Evolutionary conservation across 1,139 yeast species (phyloP), one percentile per base, ranked within the genome.

Genomic region (Kodamaea derodonti): DNA sequence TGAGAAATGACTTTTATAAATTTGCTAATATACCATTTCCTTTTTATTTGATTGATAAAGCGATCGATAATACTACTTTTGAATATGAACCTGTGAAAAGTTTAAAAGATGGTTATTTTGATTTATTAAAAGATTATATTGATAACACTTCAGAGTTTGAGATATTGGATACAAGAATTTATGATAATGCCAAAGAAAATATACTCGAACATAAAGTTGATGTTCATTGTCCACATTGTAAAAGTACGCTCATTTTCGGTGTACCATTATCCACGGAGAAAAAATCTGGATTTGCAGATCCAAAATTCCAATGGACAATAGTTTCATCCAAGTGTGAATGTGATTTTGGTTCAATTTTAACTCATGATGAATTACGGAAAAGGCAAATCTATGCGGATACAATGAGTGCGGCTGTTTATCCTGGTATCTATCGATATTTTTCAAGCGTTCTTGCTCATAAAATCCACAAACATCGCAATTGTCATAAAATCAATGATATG

Each of bases 21-120:
- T 46, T 62, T 37, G 48, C 52, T 34, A 34, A 37, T 11, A 42
- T 40, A 29, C 56, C 58, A 1, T 46, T 58, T 33, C 66, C 65
- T n/a, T 48, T 60, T 39, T 32, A 40, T 4, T 34, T 35, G 22
- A 32, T 59, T 3, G 36, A 45, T 20, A 30, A 40, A 9, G 42
- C 48, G 4, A 54, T 60, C 15, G 46, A 47, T 12, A 38, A 45
- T 28, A 39, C 40, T 5, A 42, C 49, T 5, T 53, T 46, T 30
- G 39, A 32, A 9, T 60, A 52, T 40, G 31, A 29, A 1, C 54
- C 40, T 5, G 14, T 23, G 11, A 28, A 24, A 6, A 14, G n/a
- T 14, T 24, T 30, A 27, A 33, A 18, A 16, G 27, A 24, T 2
- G 20, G 25, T n/a, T 36, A 34, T 18, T 31, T 27, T 12, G 18